Conservation (phyloP, 768 basidiomycete species). For the Leccinum pellstonianum region DNA sequence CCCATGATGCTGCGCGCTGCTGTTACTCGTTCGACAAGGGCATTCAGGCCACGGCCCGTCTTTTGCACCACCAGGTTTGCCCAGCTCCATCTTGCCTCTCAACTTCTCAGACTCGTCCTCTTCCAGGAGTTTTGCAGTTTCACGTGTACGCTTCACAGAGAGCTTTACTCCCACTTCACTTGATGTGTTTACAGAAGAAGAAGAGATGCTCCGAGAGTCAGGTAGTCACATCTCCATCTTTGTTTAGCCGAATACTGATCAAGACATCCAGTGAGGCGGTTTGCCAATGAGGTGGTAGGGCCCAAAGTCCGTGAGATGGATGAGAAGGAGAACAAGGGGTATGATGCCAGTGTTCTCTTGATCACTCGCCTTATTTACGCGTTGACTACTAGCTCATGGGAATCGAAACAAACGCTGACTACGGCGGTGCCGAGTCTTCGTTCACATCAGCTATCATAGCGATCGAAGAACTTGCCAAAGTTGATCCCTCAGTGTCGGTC, state of each 20-base stretch:
- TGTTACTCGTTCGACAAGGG: slow-evolving; percentile 17
- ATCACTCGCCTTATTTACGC: not conserved
- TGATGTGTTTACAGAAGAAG: slow-evolving; percentile 89
- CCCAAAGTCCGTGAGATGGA: slow-evolving; percentile 98
- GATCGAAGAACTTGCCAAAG: slow-evolving; percentile 94
- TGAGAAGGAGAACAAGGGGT: slow-evolving; percentile 98
- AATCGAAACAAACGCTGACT: slow-evolving; percentile 83
- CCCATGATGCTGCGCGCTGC: slow-evolving; percentile 30
- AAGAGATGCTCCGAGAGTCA: slow-evolving; percentile 88
- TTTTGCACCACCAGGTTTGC: slow-evolving; percentile 20
- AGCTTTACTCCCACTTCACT: slow-evolving; percentile 53
- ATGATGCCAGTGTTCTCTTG: slow-evolving; percentile 27
- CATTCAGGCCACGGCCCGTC: slow-evolving; percentile 1
- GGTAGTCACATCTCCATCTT: slow-evolving; percentile 48
- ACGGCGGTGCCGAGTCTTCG: slow-evolving; percentile 85
- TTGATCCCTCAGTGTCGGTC: slow-evolving; percentile 96
- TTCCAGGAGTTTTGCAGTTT: slow-evolving; percentile 26
- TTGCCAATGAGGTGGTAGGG: slow-evolving; percentile 83
- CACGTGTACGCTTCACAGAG: slow-evolving; percentile 29
- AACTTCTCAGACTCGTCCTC: not conserved
- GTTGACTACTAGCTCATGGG: slow-evolving; percentile 85
- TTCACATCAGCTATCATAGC: slow-evolving; percentile 96
- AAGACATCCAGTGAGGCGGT: slow-evolving; percentile 69
- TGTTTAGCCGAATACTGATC: slow-evolving; percentile 4
- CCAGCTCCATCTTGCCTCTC: not conserved